Base-by-base conservation (phyloP, 2,329 filamentous ascomycete species). In the Xylariomycetidae sp. region DNA sequence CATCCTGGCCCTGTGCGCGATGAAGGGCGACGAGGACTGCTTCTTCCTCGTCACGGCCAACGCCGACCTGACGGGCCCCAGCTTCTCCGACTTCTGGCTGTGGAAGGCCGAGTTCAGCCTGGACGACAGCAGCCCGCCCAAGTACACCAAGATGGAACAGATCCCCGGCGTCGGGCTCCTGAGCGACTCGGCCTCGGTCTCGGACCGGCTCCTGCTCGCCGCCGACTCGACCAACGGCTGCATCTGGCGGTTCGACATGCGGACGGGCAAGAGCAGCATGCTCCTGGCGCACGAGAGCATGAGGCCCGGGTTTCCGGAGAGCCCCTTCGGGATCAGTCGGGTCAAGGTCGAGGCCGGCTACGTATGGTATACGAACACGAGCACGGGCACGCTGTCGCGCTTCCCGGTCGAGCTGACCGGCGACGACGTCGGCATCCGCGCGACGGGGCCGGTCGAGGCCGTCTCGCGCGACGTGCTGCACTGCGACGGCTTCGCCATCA, bases 301-400 rank as follows among this genome's bases (percentile, higher is more conserved):
- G 50, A 41, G 38, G 30, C 27, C 31, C 4, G 39, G 41, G 6
- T 17, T 30, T 4, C 42, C 36, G 2, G 53, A 49, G 3, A 40
- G 44, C 31, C 48, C 42, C 37, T 56, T 52, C 20, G 53, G 54
- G 15, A 34, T 58, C 4, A 58, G 55, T 38, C 44, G 50, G 5
- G 23, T 56, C 6, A 42, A 48, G n/a, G 17, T 58, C 18, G 35
- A 43, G 17, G 46, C 38, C 8, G 31, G 42, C 16, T 49, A 32
- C 30, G 23, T 56, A 4, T 56, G 50, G 38, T 58, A 53, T 37
- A 54, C 51, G 9, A 58, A 58, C 25, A 54, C 46, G 13, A 50
- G 53, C 30, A 38, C 33, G 11, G 54, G 54, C 34, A 44, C 15
- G 12, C 17, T 58, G 20, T 42, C 44, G 36, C 51, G 54, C 17